Conservation (phyloP, 2,329 filamentous ascomycete genomes). For the Trichoderma atroviride region DNA sequence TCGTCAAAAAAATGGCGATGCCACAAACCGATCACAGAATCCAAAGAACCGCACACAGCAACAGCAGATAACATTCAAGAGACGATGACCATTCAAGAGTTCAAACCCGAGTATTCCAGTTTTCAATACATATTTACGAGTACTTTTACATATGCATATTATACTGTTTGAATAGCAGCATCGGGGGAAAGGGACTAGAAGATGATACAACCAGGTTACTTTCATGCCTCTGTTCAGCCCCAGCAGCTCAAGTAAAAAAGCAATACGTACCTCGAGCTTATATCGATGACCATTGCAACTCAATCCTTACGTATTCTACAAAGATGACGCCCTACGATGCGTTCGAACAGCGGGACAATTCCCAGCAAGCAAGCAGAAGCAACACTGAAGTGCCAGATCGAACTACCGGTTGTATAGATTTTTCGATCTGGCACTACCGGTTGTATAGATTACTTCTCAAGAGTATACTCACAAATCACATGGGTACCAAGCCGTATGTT, state of each 20-base stretch:
- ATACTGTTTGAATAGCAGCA: not conserved
- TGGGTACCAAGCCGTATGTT: not conserved
- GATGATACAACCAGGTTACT: not conserved
- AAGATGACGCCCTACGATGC: not conserved
- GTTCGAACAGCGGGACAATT: not conserved
- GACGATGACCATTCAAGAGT: not conserved
- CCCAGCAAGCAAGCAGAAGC: not conserved
- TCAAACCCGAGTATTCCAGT: not conserved
- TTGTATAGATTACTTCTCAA: not conserved
- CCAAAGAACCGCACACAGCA: not conserved
- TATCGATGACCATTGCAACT: no score
- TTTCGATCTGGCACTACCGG: no score
- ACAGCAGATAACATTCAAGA: not conserved
- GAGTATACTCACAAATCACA: not conserved
- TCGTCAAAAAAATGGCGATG: not conserved
- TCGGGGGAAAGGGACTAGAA: not conserved
- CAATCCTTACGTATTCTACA: not conserved
- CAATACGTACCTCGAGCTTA: not conserved
- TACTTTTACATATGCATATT: not conserved
- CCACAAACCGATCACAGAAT: not conserved
- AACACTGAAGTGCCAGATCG: not conserved
- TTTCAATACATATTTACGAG: not conserved
- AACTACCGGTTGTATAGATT: not conserved
- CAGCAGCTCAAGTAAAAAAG: not conserved
- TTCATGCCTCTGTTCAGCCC: not conserved